phyloP scores from a whole-genome alignment of 2,329 filamentous ascomycete species.

The Penicillium sp. region DNA sequence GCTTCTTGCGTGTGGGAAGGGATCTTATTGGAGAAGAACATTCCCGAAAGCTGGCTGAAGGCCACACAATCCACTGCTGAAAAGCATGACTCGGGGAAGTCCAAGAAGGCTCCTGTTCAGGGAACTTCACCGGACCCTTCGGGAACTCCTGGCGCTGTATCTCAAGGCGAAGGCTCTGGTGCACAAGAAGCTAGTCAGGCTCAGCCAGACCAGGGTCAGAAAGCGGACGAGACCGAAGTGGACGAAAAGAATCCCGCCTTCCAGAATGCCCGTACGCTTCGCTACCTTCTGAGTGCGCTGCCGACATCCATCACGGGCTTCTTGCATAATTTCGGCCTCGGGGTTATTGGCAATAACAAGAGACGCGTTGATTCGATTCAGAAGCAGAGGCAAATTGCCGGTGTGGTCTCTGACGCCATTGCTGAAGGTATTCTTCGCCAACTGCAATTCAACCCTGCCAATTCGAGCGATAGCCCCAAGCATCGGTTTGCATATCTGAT shows the following conservation, averaged over 20 bases:
- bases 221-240: constrained; percentile 22
- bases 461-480: constrained; percentile 51
- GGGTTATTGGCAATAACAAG: constrained; percentile 70
- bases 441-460: constrained; percentile 52
- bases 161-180: constrained; percentile 26
- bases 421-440: constrained; percentile 67
- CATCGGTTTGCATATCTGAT: constrained; percentile 75
- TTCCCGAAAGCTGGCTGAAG: constrained; percentile 60
- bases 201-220: constrained; percentile 15
- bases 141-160: constrained; percentile 22
- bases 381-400: constrained; percentile 61
- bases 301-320: constrained; percentile 78
- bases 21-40: constrained; percentile 66
- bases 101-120: constrained; percentile 37
- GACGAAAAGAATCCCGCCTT: constrained; percentile 46
- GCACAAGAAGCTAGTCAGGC: constrained; percentile 19
- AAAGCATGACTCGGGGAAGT: constrained; percentile 38
- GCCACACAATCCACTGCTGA: constrained; percentile 43
- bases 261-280: constrained; percentile 74
- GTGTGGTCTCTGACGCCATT: constrained; percentile 63
- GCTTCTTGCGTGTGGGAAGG: constrained; percentile 82
- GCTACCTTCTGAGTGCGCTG: constrained; percentile 72
- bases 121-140: constrained; percentile 22
- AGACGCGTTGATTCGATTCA: constrained; percentile 64
- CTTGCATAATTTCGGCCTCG: constrained; percentile 79